Evolutionary conservation across 148 eudicot genomes (phyloP).

Genomic region (Persicaria tinctoria): DNA sequence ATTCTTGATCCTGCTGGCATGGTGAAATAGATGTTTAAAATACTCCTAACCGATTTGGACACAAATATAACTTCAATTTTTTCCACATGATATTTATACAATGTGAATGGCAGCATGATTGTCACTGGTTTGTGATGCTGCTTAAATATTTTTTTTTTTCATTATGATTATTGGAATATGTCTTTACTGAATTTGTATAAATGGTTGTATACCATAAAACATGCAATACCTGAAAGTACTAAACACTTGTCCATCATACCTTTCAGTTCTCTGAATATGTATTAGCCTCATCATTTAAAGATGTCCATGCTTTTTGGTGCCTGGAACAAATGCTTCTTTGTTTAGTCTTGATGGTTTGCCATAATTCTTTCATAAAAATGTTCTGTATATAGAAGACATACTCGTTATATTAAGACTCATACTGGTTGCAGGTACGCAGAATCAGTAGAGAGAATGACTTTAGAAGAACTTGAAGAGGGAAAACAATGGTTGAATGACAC

Average conservation of each 20-base stretch:
- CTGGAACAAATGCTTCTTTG: not conserved
- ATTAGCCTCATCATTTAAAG: not conserved
- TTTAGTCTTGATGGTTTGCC: not conserved
- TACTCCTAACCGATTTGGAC: too few relatives aligned
- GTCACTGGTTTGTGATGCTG: not conserved
- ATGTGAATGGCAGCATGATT: not conserved
- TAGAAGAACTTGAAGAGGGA: slow-evolving; percentile 70
- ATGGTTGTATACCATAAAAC: not conserved
- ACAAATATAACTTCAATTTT: too few relatives aligned
- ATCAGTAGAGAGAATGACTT: slow-evolving; percentile 54
- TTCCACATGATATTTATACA: too few relatives aligned
- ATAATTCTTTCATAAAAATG: not conserved
- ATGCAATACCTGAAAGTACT: not conserved
- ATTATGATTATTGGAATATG: not conserved
- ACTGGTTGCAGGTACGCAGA: slow-evolving; percentile 48
- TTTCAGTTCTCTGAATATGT: not conserved
- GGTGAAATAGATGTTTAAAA: too few relatives aligned
- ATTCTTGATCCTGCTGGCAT: not conserved
- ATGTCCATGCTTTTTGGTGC: not conserved
- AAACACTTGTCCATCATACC: not conserved
- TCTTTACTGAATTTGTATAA: not conserved
- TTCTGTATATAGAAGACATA: not conserved
- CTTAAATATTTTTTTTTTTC: not conserved
- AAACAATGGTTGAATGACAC: slow-evolving; percentile 74
- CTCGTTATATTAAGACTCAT: not conserved